Conservation (phyloP, 2,329 filamentous ascomycete species). For the Fusarium compactum region DNA sequence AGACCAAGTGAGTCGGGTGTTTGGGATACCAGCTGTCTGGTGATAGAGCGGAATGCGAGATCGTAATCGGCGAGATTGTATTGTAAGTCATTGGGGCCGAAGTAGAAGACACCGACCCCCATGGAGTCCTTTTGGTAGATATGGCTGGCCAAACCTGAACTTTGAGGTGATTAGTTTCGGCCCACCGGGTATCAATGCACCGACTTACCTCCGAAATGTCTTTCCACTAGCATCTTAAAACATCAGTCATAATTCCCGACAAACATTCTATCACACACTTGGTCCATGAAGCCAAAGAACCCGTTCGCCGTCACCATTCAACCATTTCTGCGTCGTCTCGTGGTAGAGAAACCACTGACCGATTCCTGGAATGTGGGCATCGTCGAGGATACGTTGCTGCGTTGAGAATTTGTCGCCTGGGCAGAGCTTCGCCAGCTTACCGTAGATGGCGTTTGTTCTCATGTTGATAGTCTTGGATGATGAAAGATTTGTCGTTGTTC, state of each 20-base stretch:
- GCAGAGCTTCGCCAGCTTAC: neutral
- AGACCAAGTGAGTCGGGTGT: neutral
- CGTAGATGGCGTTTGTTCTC: rapidly evolving
- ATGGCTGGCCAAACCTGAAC: neutral
- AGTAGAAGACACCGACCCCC: neutral
- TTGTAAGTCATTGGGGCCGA: neutral
- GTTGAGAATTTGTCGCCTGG: constrained; percentile 4
- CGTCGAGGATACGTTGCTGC: neutral
- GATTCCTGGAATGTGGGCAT: neutral
- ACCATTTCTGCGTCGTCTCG: neutral
- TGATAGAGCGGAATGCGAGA: neutral
- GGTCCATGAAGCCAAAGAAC: constrained; percentile 19
- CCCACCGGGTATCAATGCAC: no score
- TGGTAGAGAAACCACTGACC: constrained; percentile 5
- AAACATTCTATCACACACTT: neutral
- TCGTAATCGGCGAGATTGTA: neutral
- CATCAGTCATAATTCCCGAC: no score
- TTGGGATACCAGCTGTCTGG: neutral
- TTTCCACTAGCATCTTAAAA: constrained; percentile 17
- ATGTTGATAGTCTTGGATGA: neutral
- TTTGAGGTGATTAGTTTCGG: neutral
- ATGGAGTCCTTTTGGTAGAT: neutral
- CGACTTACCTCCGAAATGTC: neutral
- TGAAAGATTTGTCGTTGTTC: neutral
- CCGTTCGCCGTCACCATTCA: rapidly evolving